Conservation (phyloP, 2,329 filamentous ascomycete species). For the Gliomastix tumulicola region DNA sequence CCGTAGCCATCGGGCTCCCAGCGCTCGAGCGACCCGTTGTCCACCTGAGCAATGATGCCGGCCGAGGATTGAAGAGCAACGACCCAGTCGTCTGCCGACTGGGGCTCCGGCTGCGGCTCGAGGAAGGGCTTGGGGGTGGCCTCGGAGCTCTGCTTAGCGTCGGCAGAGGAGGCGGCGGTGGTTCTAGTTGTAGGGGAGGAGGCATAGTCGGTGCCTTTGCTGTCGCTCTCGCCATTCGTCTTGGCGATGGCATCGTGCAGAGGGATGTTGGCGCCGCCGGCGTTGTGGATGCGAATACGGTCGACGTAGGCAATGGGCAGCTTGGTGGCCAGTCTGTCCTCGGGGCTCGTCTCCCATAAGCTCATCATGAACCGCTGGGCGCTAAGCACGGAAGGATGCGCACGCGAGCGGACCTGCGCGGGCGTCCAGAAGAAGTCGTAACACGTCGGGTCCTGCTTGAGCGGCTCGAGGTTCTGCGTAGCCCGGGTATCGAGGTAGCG, state of each 20-base stretch:
- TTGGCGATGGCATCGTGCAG: slow-evolving; percentile 17
- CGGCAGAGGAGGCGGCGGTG: no score
- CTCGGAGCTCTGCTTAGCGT: neutral
- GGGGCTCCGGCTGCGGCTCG: slow-evolving; percentile 7
- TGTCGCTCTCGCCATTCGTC: slow-evolving; percentile 5
- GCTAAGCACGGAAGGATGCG: slow-evolving; percentile 55
- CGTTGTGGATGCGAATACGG: slow-evolving; percentile 58
- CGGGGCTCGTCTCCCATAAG: slow-evolving; percentile 52
- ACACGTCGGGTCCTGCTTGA: slow-evolving; percentile 51
- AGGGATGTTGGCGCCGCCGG: slow-evolving; percentile 17
- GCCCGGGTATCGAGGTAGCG: slow-evolving; percentile 35
- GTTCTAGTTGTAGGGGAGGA: no score
- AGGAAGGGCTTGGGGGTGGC: neutral
- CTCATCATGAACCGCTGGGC: slow-evolving; percentile 61
- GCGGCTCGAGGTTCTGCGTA: slow-evolving; percentile 16
- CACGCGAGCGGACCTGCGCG: slow-evolving; percentile 60
- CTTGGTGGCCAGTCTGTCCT: slow-evolving; percentile 50
- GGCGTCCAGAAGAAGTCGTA: slow-evolving; percentile 72
- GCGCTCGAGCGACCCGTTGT: slow-evolving; percentile 64
- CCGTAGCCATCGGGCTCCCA: slow-evolving; percentile 66
- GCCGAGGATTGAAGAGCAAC: slow-evolving; percentile 33
- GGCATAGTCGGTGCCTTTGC: neutral
- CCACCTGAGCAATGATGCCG: slow-evolving; percentile 57
- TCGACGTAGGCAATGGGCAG: slow-evolving; percentile 64
- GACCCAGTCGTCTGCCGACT: slow-evolving; percentile 29